Evolutionary conservation across 495 filamentous ascomycete genomes (phyloP).

Genomic region (Penicillium atrosanguineum): DNA sequence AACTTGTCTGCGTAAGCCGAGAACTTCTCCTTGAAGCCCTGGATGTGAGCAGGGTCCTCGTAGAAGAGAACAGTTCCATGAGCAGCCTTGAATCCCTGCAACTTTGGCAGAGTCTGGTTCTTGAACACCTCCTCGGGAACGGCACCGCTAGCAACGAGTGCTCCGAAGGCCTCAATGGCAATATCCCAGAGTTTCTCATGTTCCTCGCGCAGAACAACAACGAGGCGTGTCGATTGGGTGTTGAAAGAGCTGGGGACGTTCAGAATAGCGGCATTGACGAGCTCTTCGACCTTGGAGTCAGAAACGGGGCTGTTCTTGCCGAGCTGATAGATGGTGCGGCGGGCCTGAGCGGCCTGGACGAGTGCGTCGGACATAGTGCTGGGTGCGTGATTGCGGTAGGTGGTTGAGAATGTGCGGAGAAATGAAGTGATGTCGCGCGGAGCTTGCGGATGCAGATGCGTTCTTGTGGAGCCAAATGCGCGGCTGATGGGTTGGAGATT

Average conservation of each 20-base stretch:
- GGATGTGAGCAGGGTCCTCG: slow-evolving; percentile 46
- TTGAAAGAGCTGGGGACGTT: slow-evolving; percentile 54
- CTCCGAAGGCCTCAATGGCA: slow-evolving; percentile 36
- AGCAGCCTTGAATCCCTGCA: slow-evolving; percentile 42
- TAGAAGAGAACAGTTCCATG: slow-evolving; percentile 56
- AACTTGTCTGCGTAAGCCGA: slow-evolving; percentile 43
- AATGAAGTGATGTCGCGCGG: slow-evolving; percentile 13
- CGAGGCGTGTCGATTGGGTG: slow-evolving; percentile 51
- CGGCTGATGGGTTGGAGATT: slow-evolving; percentile 14
- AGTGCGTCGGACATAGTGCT: slow-evolving; percentile 32
- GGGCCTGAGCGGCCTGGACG: slow-evolving; percentile 37
- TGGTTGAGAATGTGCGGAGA: slow-evolving; percentile 32
- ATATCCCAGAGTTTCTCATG: slow-evolving; percentile 54
- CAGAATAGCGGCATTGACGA: slow-evolving; percentile 47
- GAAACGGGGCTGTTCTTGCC: slow-evolving; percentile 43
- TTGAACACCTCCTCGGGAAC: slow-evolving; percentile 42
- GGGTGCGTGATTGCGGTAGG: slow-evolving; percentile 5
- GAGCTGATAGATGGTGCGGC: slow-evolving; percentile 51
- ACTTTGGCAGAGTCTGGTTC: slow-evolving; percentile 44
- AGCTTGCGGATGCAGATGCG: slow-evolving; percentile 1
- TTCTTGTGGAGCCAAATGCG: slow-evolving; percentile 10
- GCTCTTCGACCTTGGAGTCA: slow-evolving; percentile 48
- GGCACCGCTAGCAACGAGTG: slow-evolving; percentile 30
- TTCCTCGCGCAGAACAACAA: slow-evolving; percentile 46
- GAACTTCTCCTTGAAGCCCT: slow-evolving; percentile 45